A percentile compares a stretch with the other conserved stretches of the same genome.
Evolutionary conservation across 306 rosid species (phyloP).

Genomic region (Castanea mollissima): DNA sequence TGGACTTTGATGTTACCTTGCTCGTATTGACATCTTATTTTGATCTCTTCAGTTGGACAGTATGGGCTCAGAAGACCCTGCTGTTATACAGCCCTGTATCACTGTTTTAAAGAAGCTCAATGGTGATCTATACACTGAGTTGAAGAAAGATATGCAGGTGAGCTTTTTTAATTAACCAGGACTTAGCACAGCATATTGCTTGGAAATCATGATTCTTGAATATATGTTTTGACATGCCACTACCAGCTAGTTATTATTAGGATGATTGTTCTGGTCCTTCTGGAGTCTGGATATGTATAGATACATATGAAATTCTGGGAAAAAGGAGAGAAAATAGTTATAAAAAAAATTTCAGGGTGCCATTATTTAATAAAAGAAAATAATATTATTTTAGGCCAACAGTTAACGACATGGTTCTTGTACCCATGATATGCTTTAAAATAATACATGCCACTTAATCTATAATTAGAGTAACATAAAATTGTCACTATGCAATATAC

Average conservation of each 20-base stretch:
- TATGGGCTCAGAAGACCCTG: slow-evolving; percentile 50
- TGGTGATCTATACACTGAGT: slow-evolving; percentile 43
- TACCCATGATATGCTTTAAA: too few species aligned
- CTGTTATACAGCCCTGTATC: slow-evolving; percentile 64
- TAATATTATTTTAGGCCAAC: too few species aligned
- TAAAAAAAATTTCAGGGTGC: too few species aligned
- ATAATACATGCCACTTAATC: too few species aligned
- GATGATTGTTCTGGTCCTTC: background rate
- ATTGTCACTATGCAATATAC: too few species aligned
- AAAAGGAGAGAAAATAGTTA: too few species aligned
- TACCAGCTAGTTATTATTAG: background rate
- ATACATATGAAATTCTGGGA: background rate
- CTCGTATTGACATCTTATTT: slow-evolving; percentile 18
- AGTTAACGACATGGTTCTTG: too few species aligned
- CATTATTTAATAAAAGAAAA: too few species aligned
- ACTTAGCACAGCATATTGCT: background rate
- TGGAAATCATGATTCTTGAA: background rate
- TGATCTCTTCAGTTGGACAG: slow-evolving; percentile 54
- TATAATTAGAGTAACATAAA: too few species aligned
- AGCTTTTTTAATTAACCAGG: slow-evolving; percentile 15
- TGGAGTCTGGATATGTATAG: background rate
- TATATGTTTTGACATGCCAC: background rate
- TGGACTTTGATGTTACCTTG: background rate
- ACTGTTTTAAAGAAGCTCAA: slow-evolving; percentile 67
- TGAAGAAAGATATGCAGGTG: slow-evolving; percentile 69